Conservation (phyloP, 2,329 filamentous ascomycete species). For the Botrytis aclada region DNA sequence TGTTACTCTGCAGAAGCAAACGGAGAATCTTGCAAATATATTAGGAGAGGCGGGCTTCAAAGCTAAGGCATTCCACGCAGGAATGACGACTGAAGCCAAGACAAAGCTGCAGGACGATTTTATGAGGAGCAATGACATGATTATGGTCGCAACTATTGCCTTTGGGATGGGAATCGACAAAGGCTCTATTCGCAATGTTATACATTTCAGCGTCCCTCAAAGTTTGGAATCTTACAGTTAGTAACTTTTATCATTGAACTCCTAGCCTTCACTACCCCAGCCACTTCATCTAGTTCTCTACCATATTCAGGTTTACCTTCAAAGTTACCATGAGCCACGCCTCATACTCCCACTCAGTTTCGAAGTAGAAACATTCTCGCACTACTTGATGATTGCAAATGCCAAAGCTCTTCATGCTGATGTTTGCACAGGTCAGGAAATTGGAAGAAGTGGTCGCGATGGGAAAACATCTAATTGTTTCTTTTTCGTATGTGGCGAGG, state of each 20-base stretch:
- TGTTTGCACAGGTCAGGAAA: constrained; percentile 43
- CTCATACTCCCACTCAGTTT: background rate
- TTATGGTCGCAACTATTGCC: constrained; percentile 55
- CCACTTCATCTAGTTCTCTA: background rate
- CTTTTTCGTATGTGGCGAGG: constrained; percentile 55
- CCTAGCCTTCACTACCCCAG: too few relatives aligned
- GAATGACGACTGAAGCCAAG: constrained; percentile 47
- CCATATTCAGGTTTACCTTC: background rate
- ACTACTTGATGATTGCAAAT: background rate
- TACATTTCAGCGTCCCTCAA: constrained; percentile 51
- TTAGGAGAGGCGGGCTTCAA: constrained; percentile 42
- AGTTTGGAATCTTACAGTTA: constrained; percentile 54
- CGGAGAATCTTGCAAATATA: constrained; percentile 44
- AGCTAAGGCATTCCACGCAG: constrained; percentile 49
- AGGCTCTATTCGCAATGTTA: constrained; percentile 51
- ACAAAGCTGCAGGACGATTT: constrained; percentile 50
- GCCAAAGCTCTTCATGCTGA: background rate
- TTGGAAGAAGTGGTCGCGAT: constrained; percentile 55
- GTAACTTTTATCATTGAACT: background rate
- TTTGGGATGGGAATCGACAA: constrained; percentile 62
- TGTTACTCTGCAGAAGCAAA: constrained; percentile 55
- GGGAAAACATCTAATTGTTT: constrained; percentile 53
- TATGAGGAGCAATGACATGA: constrained; percentile 45
- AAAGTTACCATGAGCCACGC: background rate
- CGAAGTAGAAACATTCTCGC: background rate